These are phyloP conservation scores for Paracorniculantispora psalliotae DNA, from an alignment of 2,329 filamentous ascomycete genomes.

Conservation along the genomic window DNA sequence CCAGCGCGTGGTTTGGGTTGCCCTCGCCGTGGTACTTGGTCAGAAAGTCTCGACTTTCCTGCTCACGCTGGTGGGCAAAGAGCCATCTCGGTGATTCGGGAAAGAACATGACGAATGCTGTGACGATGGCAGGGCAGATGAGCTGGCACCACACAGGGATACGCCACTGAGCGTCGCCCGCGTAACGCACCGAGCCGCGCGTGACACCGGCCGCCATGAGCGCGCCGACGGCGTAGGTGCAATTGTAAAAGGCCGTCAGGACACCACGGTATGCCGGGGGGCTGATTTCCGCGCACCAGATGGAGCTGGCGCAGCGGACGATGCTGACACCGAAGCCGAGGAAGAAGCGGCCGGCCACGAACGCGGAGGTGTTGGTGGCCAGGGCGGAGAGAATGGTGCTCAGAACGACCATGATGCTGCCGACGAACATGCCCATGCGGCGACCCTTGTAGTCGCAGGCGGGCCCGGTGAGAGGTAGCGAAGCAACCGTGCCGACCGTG, in stretches of 20 bases:
- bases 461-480: slow-evolving; percentile 27
- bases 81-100: slow-evolving; percentile 42
- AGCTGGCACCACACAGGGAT: slow-evolving; percentile 36
- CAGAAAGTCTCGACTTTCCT: slow-evolving; percentile 32
- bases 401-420: slow-evolving; percentile 12
- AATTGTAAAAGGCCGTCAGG: slow-evolving; percentile 33
- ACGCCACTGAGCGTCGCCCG: slow-evolving; percentile 17
- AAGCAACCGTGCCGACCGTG: slow-evolving; percentile 8
- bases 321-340: slow-evolving; percentile 49
- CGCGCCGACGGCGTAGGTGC: slow-evolving; percentile 36
- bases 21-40: slow-evolving; percentile 34
- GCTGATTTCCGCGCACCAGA: slow-evolving; percentile 40
- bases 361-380: slow-evolving; percentile 33
- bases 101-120: slow-evolving; percentile 23
- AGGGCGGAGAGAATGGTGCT: slow-evolving; percentile 44
- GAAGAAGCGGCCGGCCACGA: slow-evolving; percentile 55
- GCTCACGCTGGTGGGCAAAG: slow-evolving; percentile 30
- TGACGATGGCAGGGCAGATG: slow-evolving; percentile 6
- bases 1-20: slow-evolving; percentile 33
- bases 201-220: slow-evolving; percentile 44
- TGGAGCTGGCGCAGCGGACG: slow-evolving; percentile 28
- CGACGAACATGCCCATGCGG: slow-evolving; percentile 8
- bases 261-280: slow-evolving; percentile 39
- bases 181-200: slow-evolving; percentile 33
- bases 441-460: slow-evolving; percentile 4